Conservation (phyloP, 805 yeast genomes). For the Yueomyces sinensis region DNA sequence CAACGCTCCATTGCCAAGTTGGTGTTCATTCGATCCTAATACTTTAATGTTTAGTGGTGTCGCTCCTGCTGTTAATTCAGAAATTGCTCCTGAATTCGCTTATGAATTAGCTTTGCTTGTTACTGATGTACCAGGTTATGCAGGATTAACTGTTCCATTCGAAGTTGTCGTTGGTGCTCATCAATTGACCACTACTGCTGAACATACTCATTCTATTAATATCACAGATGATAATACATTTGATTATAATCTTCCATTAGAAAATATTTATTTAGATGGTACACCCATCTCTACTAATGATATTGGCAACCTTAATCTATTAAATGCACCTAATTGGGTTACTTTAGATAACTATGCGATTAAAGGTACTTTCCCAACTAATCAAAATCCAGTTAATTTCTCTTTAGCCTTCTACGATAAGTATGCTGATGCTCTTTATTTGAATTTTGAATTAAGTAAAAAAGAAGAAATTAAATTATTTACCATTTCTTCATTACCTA, state of each 20-base stretch:
- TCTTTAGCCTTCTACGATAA: constrained; percentile 45
- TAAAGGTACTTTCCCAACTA: constrained; percentile 43
- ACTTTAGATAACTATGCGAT: constrained; percentile 32
- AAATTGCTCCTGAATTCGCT: constrained; percentile 73
- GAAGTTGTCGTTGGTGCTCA: constrained; percentile 80
- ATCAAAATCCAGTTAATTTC: constrained; percentile 23
- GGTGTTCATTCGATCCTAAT: constrained; percentile 60
- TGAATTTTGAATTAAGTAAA: constrained; percentile 39
- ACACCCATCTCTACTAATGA: constrained; percentile 32
- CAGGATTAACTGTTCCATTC: constrained; percentile 61
- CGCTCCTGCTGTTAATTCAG: constrained; percentile 77
- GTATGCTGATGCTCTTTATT: constrained; percentile 44
- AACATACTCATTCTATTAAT: constrained; percentile 44
- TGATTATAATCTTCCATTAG: constrained; percentile 45
- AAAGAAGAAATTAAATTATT: constrained; percentile 42
- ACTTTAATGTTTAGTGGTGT: constrained; percentile 66
- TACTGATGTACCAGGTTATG: constrained; percentile 59
- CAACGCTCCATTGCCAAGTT: constrained; percentile 80
- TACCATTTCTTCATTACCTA: constrained; percentile 36
- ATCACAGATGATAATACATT: constrained; percentile 53
- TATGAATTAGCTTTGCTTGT: constrained; percentile 67
- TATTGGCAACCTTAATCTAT: constrained; percentile 38
- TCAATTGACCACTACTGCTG: constrained; percentile 52
- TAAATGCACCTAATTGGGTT: constrained; percentile 51
- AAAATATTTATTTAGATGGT: constrained; percentile 55